A percentile compares a stretch with the other conserved stretches of the same genome.
Evolutionary conservation across 441 rosid genomes (phyloP).

Genomic region (Brassica hybrid): DNA sequence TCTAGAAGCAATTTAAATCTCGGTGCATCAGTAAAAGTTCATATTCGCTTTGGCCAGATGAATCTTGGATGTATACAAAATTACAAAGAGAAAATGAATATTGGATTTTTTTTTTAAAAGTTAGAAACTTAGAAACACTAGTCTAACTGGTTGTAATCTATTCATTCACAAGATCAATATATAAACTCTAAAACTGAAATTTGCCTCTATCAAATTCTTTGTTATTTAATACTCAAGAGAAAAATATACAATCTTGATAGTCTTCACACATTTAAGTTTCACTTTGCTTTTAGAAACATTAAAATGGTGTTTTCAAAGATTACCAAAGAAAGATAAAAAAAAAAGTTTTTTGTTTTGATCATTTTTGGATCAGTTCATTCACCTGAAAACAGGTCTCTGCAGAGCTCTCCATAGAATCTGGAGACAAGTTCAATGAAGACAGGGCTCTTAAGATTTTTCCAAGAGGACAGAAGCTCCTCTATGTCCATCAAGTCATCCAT

Average conservation of each 20-base stretch:
- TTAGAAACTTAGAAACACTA: not conserved
- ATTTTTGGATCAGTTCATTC: slow-evolving; percentile 13
- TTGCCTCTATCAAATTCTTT: not conserved
- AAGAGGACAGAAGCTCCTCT: slow-evolving; percentile 79
- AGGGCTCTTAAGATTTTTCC: slow-evolving; percentile 80
- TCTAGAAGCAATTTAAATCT: not conserved
- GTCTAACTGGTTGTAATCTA: not conserved
- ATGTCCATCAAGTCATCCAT: slow-evolving; percentile 72
- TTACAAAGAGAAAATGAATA: not conserved
- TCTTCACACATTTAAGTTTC: slow-evolving; percentile 22
- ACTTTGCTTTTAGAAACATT: slow-evolving; percentile 10
- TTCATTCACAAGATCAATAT: not conserved
- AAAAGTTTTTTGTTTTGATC: not conserved
- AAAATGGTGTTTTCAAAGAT: slow-evolving; percentile 25
- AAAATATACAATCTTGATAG: slow-evolving; percentile 2
- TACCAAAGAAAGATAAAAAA: slow-evolving; percentile 15
- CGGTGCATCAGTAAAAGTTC: not conserved
- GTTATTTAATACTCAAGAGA: slow-evolving; percentile 4
- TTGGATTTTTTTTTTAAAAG: not conserved
- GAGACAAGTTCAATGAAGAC: slow-evolving; percentile 73
- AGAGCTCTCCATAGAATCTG: slow-evolving; percentile 80
- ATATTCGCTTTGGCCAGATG: not conserved
- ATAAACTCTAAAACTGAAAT: not conserved
- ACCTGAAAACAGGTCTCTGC: slow-evolving; percentile 51
- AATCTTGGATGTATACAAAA: not conserved